A percentile compares a stretch with the other conserved stretches of the same genome.
Conservation (phyloP, 2,329 filamentous ascomycete genomes). For the Annulohypoxylon truncatum region DNA sequence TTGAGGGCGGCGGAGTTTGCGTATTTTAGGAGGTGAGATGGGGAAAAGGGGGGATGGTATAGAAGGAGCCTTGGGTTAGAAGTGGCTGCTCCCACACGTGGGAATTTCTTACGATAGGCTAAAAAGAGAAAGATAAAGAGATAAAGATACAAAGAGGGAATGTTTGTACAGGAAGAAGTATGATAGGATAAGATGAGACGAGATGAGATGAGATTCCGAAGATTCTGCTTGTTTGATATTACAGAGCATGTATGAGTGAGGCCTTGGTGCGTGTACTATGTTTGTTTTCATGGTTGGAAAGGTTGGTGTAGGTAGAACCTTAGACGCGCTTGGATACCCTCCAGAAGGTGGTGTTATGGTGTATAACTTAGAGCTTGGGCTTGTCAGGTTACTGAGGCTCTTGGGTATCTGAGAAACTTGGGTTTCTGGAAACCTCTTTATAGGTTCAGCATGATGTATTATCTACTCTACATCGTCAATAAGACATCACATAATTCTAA, state of each 20-base stretch:
- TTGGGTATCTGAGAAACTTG: neutral
- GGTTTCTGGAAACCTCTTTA: neutral
- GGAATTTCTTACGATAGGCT: neutral
- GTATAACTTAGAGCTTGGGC: neutral
- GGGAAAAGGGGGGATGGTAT: neutral
- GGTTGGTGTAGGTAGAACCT: neutral
- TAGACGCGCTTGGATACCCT: neutral
- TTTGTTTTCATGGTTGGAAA: neutral
- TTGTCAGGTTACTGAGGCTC: neutral
- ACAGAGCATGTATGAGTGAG: neutral
- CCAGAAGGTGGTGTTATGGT: neutral
- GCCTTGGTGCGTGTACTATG: neutral
- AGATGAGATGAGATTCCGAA: neutral
- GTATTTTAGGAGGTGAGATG: conserved; percentile 20
- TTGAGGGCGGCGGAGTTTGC: conserved; percentile 41
- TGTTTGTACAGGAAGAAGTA: neutral
- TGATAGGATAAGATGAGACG: neutral
- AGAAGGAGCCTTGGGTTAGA: neutral
- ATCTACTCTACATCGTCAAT: neutral
- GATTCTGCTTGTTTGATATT: neutral
- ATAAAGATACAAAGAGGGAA: neutral
- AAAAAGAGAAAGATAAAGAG: neutral
- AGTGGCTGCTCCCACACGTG: neutral
- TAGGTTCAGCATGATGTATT: neutral
- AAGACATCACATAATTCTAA: neutral